Conservation (phyloP, 192 early-diverging fungal species). For the Cetraspora pellucida region DNA sequence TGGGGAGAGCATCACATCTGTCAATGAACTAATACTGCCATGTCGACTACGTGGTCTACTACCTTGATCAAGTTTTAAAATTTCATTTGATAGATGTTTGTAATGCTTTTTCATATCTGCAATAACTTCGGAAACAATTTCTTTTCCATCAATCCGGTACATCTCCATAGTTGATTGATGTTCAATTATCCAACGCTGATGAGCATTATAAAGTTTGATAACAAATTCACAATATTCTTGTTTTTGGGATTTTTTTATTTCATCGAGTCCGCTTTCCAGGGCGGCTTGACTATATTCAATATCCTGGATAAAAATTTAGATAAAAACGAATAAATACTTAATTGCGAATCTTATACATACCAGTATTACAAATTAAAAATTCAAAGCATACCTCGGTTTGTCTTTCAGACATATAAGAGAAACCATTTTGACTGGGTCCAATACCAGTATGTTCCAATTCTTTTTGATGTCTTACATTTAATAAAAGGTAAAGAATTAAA, state of each 20-base stretch:
- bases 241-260: constrained; percentile 51
- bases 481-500: too few species aligned
- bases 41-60: not conserved
- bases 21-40: constrained; percentile 22
- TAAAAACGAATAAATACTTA: not conserved
- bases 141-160: constrained; percentile 50
- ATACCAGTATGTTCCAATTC: too few species aligned
- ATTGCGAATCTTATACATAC: too few species aligned
- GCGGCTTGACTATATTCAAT: constrained; percentile 49
- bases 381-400: too few species aligned
- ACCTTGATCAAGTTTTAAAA: not conserved
- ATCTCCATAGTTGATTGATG: not conserved
- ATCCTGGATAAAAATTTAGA: not conserved
- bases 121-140: constrained; percentile 54
- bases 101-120: constrained; percentile 36
- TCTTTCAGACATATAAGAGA: too few species aligned
- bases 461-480: too few species aligned
- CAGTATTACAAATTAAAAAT: too few species aligned
- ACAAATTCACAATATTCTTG: constrained; percentile 61
- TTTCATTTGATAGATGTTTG: constrained; percentile 21
- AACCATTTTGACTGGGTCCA: too few species aligned
- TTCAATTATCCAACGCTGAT: not conserved
- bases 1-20: constrained; percentile 19
- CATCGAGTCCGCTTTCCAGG: constrained; percentile 53
- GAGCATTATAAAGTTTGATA: constrained; percentile 45